Evolutionary conservation across 768 basidiomycete species (phyloP).

Genomic region (Lanmaoa rubissima): DNA sequence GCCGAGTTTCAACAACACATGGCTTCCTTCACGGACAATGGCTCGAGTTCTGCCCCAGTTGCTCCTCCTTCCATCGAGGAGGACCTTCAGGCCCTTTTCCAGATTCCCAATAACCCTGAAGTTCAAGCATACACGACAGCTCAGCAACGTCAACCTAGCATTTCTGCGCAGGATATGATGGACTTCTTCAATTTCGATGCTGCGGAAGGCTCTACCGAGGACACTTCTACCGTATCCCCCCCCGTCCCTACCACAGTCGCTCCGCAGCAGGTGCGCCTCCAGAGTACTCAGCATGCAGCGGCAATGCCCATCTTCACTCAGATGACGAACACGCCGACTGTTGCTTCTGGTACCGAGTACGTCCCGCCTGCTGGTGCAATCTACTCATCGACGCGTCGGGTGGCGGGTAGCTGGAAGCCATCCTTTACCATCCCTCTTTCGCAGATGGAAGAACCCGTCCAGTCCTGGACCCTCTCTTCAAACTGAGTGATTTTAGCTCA

Average conservation of each 20-base stretch:
- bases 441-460: slow-evolving; percentile 32
- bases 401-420: slow-evolving; percentile 50
- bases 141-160: slow-evolving; percentile 20
- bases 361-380: slow-evolving; percentile 55
- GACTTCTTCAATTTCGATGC: slow-evolving; percentile 40
- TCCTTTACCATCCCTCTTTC: slow-evolving; percentile 18
- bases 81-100: slow-evolving; percentile 26
- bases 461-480: slow-evolving; percentile 27
- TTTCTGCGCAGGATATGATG: slow-evolving; percentile 33
- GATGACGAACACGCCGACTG: slow-evolving; percentile 22
- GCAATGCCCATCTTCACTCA: slow-evolving; percentile 28
- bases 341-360: slow-evolving; percentile 33
- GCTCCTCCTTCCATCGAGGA: slow-evolving; percentile 7
- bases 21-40: neutral
- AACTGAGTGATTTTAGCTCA: neutral
- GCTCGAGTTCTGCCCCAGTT: neutral
- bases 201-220: slow-evolving; percentile 9
- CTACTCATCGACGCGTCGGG: slow-evolving; percentile 50
- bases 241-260: slow-evolving; percentile 11
- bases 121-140: slow-evolving; percentile 10
- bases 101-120: slow-evolving; percentile 10
- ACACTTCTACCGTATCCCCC: neutral
- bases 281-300: slow-evolving; percentile 14
- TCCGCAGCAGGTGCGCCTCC: slow-evolving; percentile 26
- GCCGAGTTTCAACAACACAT: slow-evolving; percentile 8